phyloP scores from a whole-genome alignment of 768 basidiomycete species.

The Mycena metata region DNA sequence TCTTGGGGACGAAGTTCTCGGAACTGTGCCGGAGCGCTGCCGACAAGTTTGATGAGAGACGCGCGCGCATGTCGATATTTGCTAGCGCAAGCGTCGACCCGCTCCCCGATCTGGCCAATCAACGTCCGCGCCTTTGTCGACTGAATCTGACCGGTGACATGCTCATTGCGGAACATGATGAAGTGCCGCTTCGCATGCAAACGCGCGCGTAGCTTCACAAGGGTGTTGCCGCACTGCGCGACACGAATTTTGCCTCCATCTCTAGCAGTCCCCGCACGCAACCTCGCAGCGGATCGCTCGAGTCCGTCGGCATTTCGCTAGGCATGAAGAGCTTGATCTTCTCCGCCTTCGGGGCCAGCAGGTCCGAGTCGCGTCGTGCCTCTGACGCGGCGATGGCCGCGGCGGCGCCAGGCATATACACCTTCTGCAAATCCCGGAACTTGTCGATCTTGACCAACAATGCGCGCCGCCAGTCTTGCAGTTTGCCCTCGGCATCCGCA shows the following conservation, averaged over 20 bases:
- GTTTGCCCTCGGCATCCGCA: conserved; percentile 6
- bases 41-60: background rate
- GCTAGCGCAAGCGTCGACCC: background rate
- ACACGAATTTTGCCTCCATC: conserved; percentile 3
- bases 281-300: no score
- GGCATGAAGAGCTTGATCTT: background rate
- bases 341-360: conserved; percentile 18
- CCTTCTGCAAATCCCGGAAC: conserved; percentile 21
- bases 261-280: no score
- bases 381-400: conserved; percentile 13
- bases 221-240: background rate
- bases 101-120: background rate
- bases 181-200: conserved; percentile 26
- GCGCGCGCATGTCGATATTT: background rate
- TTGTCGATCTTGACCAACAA: conserved; percentile 9
- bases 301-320: no score
- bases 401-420: conserved; percentile 24
- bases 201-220: background rate
- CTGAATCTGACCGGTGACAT: conserved; percentile 12
- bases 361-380: background rate
- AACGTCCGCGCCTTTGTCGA: background rate
- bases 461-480: conserved; percentile 25
- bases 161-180: conserved; percentile 16
- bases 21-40: no score
- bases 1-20: background rate